Base-by-base conservation (phyloP, 1,139 yeast species). In the Kurtzmaniella natalensis region DNA sequence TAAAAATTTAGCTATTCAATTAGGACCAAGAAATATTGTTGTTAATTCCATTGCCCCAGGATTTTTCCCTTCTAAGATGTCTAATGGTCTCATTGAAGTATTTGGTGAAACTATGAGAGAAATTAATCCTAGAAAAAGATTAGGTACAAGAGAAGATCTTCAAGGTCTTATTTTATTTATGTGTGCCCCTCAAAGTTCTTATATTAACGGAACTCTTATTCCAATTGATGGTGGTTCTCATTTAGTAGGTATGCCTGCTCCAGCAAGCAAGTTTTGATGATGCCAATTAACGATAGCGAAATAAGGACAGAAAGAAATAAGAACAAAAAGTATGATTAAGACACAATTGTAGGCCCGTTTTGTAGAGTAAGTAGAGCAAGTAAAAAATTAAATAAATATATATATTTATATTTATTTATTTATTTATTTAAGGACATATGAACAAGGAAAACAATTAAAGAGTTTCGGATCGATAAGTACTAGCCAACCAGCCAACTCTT, bases 1-100 rank as follows among this genome's bases (percentile, higher is more conserved):
- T 26, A 78, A 76, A 57, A 62, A 72, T 41, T 66, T 81, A 48
- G 82, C 88, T 2, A 51, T 69, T 32, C 80, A 77, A 46, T 66
- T 81, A 47, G 87, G 84, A 2, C 81, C 81, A n/a, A 59, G 70
- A 36, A 73, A 80, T 54, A 72, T 81, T 48, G 78, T 76, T 31
- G 85, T 79, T 44, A 81, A 81, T 57, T 64, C 78, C 7, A 58
- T 83, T 45, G 88, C 88, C 9, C 92, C 92, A 0, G 94, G 94
- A 0, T 83, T 80, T 55, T 79, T 83, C 72, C 86, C 86, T 17
- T 70, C 84, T 22, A 81, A 80, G 56, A 82, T 83, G 92, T 72
- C 88, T 30, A 68, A 74, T 39, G 92, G 88, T 1, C 50, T 83
- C 36, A 59, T 83, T 37, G 71, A 66, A 29, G 61, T 59, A 32